Evolutionary conservation across 345 rosid genomes (phyloP), one percentile per base, ranked within the genome.

Genomic region (Pistacia atlantica): DNA sequence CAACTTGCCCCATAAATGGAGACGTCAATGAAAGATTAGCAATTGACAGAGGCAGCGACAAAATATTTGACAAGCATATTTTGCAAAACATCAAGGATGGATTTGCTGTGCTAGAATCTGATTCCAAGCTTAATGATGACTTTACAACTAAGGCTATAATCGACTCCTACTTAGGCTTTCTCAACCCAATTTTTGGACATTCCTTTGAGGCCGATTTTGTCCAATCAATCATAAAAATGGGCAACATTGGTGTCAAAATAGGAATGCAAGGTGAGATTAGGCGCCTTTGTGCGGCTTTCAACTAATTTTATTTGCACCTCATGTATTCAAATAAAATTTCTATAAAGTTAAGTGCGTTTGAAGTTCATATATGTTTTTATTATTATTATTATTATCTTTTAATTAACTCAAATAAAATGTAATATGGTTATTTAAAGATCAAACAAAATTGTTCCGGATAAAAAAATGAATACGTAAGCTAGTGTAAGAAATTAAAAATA

Each of bases 91-190:
- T 25, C 25, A 25, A 25, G 25, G 25, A 25, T 94, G 97, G 98
- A 2, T 81, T 87, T 9, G 97, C 97, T 1, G 92, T 94, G 38
- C 78, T 94, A 22, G 85, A 90, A 75, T 90, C 98, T 0, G 96
- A 94, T 45, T 91, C 97, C 1, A 86, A 85, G 78, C 90, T 94
- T 42, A 84, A 87, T 38, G 90, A 94, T 22, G 93, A 94, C 68
- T 57, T n/a, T 5, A 57, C 62, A 9, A 90, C 97, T 6, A 82
- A 75, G 28, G 5, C 2, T 18, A 57, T 91, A 0, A 77, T 94
- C 5, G 89, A 92, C 82, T 87, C 94, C 8, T 92, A 90, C 57
- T 25, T 80, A 16, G 87, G 86, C n/a, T 14, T 79, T 10, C 74
- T 80, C 4, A 77, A 42, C 61, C 87, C 86, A 0, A 7, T 86